phyloP scores from a whole-genome alignment of 345 rosid genomes.

The Eucalyptus camaldulensis region DNA sequence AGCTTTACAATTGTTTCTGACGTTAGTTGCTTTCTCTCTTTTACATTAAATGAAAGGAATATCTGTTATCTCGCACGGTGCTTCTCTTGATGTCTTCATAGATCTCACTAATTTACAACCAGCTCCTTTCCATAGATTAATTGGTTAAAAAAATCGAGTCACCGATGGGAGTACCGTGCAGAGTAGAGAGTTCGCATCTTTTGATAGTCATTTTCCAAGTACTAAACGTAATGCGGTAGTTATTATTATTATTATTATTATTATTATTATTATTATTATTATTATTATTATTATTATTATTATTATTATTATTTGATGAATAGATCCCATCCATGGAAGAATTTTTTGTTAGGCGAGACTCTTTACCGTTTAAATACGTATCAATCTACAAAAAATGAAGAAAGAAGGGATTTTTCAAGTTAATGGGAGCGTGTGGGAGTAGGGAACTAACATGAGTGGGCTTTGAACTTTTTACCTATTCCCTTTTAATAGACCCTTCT shows the following conservation, averaged over 20 bases:
- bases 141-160: neutral
- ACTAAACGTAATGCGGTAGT: neutral
- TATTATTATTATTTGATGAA: neutral
- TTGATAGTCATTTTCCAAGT: neutral
- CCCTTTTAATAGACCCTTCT: neutral
- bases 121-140: neutral
- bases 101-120: neutral
- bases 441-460: neutral
- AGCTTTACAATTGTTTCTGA: neutral
- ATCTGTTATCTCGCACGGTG: neutral
- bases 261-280: too few relatives aligned
- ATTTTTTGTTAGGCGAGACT: neutral
- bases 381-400: neutral
- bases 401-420: neutral
- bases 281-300: neutral
- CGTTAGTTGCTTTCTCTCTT: neutral
- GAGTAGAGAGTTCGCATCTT: neutral
- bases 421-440: neutral
- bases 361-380: neutral
- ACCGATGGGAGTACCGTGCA: neutral
- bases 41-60: neutral
- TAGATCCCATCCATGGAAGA: neutral
- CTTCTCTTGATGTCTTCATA: neutral
- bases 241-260: neutral
- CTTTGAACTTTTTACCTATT: neutral